These are phyloP conservation scores for Haplosporangium gracile DNA, from an alignment of 192 early-diverging fungal species.

Conservation along the genomic window DNA sequence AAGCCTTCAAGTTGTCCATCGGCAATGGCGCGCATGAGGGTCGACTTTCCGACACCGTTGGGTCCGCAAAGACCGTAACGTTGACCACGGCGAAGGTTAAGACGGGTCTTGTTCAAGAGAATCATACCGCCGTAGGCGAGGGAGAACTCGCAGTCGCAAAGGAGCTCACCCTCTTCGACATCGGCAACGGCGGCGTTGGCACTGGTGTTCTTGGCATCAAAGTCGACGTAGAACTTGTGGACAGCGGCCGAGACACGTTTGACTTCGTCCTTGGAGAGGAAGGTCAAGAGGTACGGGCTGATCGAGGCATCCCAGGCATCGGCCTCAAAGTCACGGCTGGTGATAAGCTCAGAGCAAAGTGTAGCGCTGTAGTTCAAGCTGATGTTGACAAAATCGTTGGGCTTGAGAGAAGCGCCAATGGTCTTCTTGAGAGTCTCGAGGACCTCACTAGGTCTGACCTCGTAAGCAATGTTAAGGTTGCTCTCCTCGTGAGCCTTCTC, in stretches of 20 bases:
- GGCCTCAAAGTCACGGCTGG: conserved; percentile 72
- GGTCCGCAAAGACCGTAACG: conserved; percentile 86
- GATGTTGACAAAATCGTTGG: conserved; percentile 59
- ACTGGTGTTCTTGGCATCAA: conserved; percentile 63
- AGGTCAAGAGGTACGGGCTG: conserved; percentile 67
- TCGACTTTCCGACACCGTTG: conserved; percentile 89
- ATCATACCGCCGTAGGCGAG: conserved; percentile 89
- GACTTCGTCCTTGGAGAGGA: conserved; percentile 68
- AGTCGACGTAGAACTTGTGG: conserved; percentile 51
- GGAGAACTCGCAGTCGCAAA: conserved; percentile 86
- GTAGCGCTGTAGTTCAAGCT: conserved; percentile 70
- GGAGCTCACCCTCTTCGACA: conserved; percentile 67
- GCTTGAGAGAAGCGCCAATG: conserved; percentile 39
- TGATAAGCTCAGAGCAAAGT: conserved; percentile 70
- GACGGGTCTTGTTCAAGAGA: conserved; percentile 75
- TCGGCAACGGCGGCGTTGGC: conserved; percentile 58
- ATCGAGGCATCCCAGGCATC: conserved; percentile 75
- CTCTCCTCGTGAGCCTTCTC: conserved; percentile 51
- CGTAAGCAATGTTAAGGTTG: conserved; percentile 64
- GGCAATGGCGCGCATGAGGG: conserved; percentile 89
- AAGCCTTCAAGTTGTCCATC: conserved; percentile 87
- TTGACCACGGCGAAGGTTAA: conserved; percentile 77
- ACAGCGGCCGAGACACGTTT: conserved; percentile 58
- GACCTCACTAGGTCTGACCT: conserved; percentile 62
- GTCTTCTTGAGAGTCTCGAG: conserved; percentile 62